phyloP scores from a whole-genome alignment of 2,329 filamentous ascomycete species.

The Keithomyces neogunnii region DNA sequence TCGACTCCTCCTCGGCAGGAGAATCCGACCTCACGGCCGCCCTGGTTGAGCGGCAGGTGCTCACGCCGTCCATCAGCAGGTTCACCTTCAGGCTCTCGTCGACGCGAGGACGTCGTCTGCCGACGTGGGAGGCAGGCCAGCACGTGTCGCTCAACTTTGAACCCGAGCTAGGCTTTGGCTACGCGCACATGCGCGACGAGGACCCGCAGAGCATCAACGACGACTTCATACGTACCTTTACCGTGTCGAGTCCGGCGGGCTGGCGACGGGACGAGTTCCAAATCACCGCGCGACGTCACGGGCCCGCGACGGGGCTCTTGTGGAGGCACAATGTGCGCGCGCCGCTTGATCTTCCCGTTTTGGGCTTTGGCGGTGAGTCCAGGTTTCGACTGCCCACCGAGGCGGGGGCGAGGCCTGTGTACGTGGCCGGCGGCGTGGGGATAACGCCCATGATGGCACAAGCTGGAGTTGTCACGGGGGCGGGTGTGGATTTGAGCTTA shows the following conservation, averaged over 20 bases:
- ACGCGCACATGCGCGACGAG: conserved; percentile 74
- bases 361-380: conserved; percentile 63
- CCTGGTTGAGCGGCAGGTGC: conserved; percentile 45
- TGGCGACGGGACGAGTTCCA: conserved; percentile 43
- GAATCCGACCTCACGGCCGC: conserved; percentile 33
- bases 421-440: conserved; percentile 72
- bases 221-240: conserved; percentile 78
- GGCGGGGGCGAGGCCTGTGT: conserved; percentile 33
- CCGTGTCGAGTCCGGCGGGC: conserved; percentile 55
- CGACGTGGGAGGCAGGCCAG: conserved; percentile 59
- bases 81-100: conserved; percentile 42
- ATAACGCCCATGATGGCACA: conserved; percentile 76
- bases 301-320: conserved; percentile 58
- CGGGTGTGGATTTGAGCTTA: conserved; percentile 37
- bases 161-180: conserved; percentile 61
- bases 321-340: conserved; percentile 45
- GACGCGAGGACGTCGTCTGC: conserved; percentile 4
- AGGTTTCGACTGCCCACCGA: conserved; percentile 27
- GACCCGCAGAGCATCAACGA: conserved; percentile 77
- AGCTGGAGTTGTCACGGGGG: conserved; percentile 36
- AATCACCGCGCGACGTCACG: conserved; percentile 63
- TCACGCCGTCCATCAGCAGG: conserved; percentile 60
- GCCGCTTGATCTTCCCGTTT: conserved; percentile 55
- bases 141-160: conserved; percentile 70
- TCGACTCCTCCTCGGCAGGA: conserved; percentile 2